Evolutionary conservation across 768 basidiomycete genomes (phyloP), one percentile per base, ranked within the genome.

Genomic region (Macrolepiota albuminosa): DNA sequence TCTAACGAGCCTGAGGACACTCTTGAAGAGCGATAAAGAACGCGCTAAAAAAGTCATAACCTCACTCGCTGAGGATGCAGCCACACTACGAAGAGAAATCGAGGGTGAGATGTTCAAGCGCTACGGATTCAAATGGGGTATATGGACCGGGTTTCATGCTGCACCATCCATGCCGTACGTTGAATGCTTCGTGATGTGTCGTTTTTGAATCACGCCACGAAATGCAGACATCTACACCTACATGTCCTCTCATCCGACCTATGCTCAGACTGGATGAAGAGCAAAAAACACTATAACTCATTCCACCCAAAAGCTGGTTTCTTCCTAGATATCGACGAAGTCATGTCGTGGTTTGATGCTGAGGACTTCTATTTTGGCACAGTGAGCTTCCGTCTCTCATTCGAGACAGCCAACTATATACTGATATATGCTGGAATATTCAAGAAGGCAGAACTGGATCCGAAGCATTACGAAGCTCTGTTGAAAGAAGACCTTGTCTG

Each of bases 271-370:
- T 75, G 73, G 54, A 72, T 95, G 77, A 96, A 95, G 74, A 82
- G 78, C 57, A 97, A 96, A 77, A 91, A 88, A 68, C 95, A 97
- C 64, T 91, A 93, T 73, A 95, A 95, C 67, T 89, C 91, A 6
- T 97, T 95, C 73, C 87, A 90, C 66, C 94, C 94, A 0, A 83
- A 84, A 51, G 77, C 83, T 21, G 93, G 91, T 1, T 96, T 93
- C 74, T 95, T 96, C 73, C 67, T 95, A 3, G 82, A 86, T 61
- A 73, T 95, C 18, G 78, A 85, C 54, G 85, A 92, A 10, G 88
- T 96, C n/a, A 74, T 91, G 47, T 78, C 81, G 2, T 94, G 93
- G 93, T 87, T 91, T 61, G 89, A 89, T 33, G 82, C 83, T 14
- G 83, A 81, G 18, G 76, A 81, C 1, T 79, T 81, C 0, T 86